A percentile compares a stretch with the other conserved stretches of the same genome.
Conservation (phyloP, 148 eudicot genomes). For the Salicornia ramosissima region DNA sequence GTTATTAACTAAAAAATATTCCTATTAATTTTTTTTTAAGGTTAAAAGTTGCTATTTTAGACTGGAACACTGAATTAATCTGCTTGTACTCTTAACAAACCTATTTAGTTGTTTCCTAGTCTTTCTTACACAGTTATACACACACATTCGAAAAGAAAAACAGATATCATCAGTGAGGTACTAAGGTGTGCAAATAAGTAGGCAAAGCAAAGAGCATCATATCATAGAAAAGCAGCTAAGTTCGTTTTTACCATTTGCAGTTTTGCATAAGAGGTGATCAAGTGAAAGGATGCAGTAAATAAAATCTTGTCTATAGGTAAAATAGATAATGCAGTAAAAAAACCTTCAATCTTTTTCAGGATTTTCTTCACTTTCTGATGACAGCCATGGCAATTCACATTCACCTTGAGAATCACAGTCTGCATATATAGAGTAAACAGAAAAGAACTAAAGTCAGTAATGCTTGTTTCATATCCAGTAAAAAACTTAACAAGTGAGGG, state of each 20-base stretch:
- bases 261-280: neutral
- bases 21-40: too few relatives aligned
- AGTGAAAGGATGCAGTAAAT: neutral
- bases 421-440: conserved; percentile 20
- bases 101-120: too few relatives aligned
- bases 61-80: too few relatives aligned
- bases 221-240: neutral
- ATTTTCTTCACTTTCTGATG: conserved; percentile 46
- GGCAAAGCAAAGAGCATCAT: neutral
- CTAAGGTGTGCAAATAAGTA: neutral
- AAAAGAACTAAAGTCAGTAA: conserved; percentile 3
- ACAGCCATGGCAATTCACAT: conserved; percentile 53
- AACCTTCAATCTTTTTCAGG: conserved; percentile 55
- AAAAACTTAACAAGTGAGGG: neutral
- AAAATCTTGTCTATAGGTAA: neutral
- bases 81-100: too few relatives aligned
- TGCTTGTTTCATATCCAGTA: neutral
- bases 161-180: neutral
- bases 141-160: neutral
- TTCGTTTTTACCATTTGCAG: neutral
- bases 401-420: conserved; percentile 46
- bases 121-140: too few relatives aligned
- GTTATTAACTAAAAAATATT: neutral
- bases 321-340: neutral
- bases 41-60: too few relatives aligned